A percentile compares a stretch with the other conserved stretches of the same genome.
These are phyloP conservation scores for Lepiota venenata DNA, from an alignment of 768 basidiomycete genomes.

Conservation along the genomic window DNA sequence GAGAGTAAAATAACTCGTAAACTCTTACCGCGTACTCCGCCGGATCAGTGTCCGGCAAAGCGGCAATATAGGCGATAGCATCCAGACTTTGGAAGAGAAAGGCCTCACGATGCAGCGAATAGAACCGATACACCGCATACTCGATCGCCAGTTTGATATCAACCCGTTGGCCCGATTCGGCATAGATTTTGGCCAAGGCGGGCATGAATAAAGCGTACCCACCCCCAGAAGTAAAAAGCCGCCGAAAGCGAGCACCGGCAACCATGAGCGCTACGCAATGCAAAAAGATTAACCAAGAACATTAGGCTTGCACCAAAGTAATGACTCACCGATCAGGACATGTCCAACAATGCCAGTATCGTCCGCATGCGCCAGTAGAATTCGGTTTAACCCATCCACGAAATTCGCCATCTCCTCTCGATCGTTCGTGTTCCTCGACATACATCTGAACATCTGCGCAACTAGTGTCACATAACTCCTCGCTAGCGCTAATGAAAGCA, in stretches of 20 bases:
- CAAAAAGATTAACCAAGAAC: neutral
- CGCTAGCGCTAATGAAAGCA: constrained; percentile 52
- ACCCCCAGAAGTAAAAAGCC: constrained; percentile 69
- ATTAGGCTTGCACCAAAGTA: neutral
- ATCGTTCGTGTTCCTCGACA: constrained; percentile 70
- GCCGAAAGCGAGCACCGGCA: constrained; percentile 71
- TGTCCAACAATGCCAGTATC: constrained; percentile 79
- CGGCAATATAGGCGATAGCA: constrained; percentile 51
- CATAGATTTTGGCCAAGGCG: constrained; percentile 64
- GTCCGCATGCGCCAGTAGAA: constrained; percentile 63
- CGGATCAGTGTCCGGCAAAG: constrained; percentile 43
- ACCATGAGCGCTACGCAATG: constrained; percentile 56
- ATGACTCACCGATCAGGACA: constrained; percentile 59
- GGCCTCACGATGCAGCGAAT: constrained; percentile 66
- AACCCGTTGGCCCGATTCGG: constrained; percentile 51
- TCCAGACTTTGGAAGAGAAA: constrained; percentile 77
- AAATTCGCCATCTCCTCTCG: constrained; percentile 62
- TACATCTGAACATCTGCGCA: constrained; percentile 66
- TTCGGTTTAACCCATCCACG: constrained; percentile 68
- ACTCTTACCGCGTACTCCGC: constrained; percentile 53
- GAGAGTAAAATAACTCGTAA: constrained; percentile 55
- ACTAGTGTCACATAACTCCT: constrained; percentile 68
- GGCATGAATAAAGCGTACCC: constrained; percentile 79
- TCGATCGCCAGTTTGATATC: constrained; percentile 68
- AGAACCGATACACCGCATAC: constrained; percentile 69